phyloP scores from a whole-genome alignment of 2,329 filamentous ascomycete species.

The Apiospora rasikravindrae region DNA sequence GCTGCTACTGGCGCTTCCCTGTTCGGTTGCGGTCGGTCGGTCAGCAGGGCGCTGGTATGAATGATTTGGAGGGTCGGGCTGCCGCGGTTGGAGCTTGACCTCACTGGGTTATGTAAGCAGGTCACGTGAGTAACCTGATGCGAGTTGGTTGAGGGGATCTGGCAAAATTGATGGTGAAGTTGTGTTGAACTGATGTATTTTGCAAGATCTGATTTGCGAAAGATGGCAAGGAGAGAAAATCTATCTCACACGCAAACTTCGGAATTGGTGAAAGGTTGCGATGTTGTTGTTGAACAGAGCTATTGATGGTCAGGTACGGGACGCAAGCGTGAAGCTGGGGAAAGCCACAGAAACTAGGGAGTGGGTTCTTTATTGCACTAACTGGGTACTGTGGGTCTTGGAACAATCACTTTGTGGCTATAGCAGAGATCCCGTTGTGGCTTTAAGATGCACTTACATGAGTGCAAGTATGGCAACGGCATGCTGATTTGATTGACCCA shows the following conservation, averaged over 20 bases:
- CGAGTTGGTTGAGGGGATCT: background rate
- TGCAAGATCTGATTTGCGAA: background rate
- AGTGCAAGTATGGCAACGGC: too few relatives aligned
- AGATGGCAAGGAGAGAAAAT: too few relatives aligned
- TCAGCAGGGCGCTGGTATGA: slow-evolving; percentile 8
- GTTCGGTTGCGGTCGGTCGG: slow-evolving; percentile 7
- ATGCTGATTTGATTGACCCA: background rate
- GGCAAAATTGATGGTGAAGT: background rate
- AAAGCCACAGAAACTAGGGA: background rate
- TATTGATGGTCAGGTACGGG: background rate
- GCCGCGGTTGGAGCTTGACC: slow-evolving; percentile 3
- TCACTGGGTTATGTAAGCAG: background rate
- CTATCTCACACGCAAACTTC: background rate
- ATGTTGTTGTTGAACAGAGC: background rate
- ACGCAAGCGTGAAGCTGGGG: background rate
- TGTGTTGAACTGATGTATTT: background rate
- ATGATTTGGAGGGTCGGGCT: slow-evolving; percentile 1
- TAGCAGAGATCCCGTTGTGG: too few relatives aligned
- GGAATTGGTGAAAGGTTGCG: background rate
- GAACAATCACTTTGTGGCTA: too few relatives aligned
- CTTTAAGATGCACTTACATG: too few relatives aligned
- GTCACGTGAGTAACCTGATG: background rate
- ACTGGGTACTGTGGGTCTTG: background rate
- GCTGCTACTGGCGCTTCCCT: background rate
- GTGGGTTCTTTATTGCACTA: background rate